Percentiles rank a stretch among this genome's conserved stretches.
These are phyloP conservation scores for Sindora glabra DNA, from an alignment of 306 rosid species.

Conservation along the genomic window DNA sequence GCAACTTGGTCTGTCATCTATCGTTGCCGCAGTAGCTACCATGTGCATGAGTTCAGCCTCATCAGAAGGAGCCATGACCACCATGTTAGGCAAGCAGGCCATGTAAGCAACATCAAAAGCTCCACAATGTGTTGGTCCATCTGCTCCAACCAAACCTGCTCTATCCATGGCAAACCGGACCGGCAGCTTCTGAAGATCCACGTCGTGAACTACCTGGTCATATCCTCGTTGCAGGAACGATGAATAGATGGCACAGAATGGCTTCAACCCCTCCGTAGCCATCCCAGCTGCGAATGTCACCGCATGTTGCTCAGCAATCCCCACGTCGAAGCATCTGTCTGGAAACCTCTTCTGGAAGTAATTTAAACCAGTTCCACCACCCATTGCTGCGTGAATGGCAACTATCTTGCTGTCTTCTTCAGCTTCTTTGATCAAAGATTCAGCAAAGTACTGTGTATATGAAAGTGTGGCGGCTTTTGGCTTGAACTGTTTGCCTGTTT, in stretches of 20 bases:
- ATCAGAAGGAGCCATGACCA: slow-evolving; percentile 96
- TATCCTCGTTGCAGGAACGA: slow-evolving; percentile 91
- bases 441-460: slow-evolving; percentile 77
- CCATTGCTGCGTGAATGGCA: slow-evolving; percentile 97
- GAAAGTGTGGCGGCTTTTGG: slow-evolving; percentile 54
- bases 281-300: slow-evolving; percentile 95
- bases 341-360: slow-evolving; percentile 84
- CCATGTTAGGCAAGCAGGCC: slow-evolving; percentile 97
- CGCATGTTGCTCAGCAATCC: slow-evolving; percentile 93
- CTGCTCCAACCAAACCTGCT: slow-evolving; percentile 94
- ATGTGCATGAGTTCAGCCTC: slow-evolving; percentile 93
- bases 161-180: slow-evolving; percentile 88
- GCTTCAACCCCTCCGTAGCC: slow-evolving; percentile 91
- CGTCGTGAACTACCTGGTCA: slow-evolving; percentile 92
- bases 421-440: slow-evolving; percentile 83
- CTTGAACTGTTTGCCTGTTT: slow-evolving; percentile 76
- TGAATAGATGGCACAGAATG: slow-evolving; percentile 85
- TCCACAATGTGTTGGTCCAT: slow-evolving; percentile 96
- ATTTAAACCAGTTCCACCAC: slow-evolving; percentile 86
- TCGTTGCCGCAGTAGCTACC: slow-evolving; percentile 84
- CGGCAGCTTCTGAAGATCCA: slow-evolving; percentile 85
- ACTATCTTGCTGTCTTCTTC: slow-evolving; percentile 66
- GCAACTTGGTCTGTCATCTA: slow-evolving; percentile 95
- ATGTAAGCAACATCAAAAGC: slow-evolving; percentile 86
- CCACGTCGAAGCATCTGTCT: slow-evolving; percentile 82